Percentiles rank a stretch among this genome's conserved stretches.
phyloP scores from a whole-genome alignment of 495 filamentous ascomycete genomes.

The Penicillium taxi region DNA sequence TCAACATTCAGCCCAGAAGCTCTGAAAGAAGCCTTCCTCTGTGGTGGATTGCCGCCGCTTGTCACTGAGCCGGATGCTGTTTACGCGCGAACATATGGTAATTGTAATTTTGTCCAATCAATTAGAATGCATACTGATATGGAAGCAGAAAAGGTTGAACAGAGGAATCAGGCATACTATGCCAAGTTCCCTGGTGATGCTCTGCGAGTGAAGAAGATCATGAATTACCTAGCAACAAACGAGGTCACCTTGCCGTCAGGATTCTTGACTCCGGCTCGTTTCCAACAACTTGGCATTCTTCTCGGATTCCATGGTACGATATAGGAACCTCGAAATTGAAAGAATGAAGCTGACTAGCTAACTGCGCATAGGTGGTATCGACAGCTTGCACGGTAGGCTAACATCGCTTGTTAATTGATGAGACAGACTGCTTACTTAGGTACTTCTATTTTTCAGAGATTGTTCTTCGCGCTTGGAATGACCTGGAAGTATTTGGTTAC shows the following conservation, averaged over 20 bases:
- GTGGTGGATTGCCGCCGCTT: conserved; percentile 75
- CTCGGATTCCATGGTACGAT: conserved; percentile 69
- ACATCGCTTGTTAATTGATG: background rate
- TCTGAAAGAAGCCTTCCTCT: conserved; percentile 71
- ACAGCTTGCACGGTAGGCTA: conserved; percentile 52
- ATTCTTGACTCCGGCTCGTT: conserved; percentile 55
- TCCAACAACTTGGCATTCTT: conserved; percentile 65
- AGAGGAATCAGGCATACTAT: conserved; percentile 71
- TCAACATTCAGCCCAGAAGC: conserved; percentile 51
- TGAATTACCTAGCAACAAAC: conserved; percentile 51
- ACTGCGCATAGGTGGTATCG: conserved; percentile 48
- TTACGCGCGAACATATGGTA: conserved; percentile 61
- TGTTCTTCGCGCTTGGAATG: conserved; percentile 56
- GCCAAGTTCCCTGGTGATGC: conserved; percentile 78
- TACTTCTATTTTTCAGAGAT: conserved; percentile 39
- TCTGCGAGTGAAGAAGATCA: conserved; percentile 57
- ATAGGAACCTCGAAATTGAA: background rate
- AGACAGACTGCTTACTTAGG: background rate
- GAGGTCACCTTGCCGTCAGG: conserved; percentile 57
- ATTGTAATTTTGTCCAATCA: background rate
- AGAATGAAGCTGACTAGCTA: conserved; percentile 15
- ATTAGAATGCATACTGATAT: conserved; percentile 4
- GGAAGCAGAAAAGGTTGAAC: conserved; percentile 46
- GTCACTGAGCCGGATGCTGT: conserved; percentile 63
- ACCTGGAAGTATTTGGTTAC: conserved; percentile 63